A percentile compares a stretch with the other conserved stretches of the same genome.
phyloP scores from a whole-genome alignment of 768 basidiomycete species.

The Multifurca ochricompacta region DNA sequence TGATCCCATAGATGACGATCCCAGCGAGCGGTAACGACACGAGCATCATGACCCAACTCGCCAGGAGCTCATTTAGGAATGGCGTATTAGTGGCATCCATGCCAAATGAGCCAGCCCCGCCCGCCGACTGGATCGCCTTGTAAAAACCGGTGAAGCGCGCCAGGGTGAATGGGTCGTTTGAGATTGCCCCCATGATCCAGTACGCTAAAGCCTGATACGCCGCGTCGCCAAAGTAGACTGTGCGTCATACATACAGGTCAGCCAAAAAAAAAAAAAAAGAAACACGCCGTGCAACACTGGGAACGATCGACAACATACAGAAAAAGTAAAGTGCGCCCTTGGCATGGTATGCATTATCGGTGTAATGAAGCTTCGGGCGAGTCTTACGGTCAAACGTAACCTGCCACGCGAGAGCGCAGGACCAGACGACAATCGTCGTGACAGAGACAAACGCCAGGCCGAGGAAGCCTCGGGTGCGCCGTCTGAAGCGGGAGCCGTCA shows the following conservation, averaged over 20 bases:
- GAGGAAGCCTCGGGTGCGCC: constrained; percentile 34
- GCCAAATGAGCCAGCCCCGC: constrained; percentile 35
- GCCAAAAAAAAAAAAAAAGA: neutral
- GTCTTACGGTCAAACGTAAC: constrained; percentile 30
- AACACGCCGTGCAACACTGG: neutral
- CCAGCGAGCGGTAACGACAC: constrained; percentile 30
- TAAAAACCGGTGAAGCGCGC: constrained; percentile 39
- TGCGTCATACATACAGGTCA: neutral
- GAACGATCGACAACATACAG: constrained; percentile 28
- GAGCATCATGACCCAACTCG: constrained; percentile 31
- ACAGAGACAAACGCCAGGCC: constrained; percentile 30
- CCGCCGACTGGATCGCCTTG: constrained; percentile 34
- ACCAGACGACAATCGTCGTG: constrained; percentile 32
- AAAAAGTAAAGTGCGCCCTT: constrained; percentile 36
- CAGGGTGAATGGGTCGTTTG: constrained; percentile 40
- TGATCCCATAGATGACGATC: constrained; percentile 30
- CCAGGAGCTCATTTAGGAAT: constrained; percentile 36
- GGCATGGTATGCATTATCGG: constrained; percentile 28
- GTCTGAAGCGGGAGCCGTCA: constrained; percentile 29
- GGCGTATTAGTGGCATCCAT: constrained; percentile 41
- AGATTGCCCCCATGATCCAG: constrained; percentile 36
- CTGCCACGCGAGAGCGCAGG: constrained; percentile 34
- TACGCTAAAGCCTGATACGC: constrained; percentile 33
- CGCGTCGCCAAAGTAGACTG: constrained; percentile 34
- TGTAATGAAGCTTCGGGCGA: constrained; percentile 26